Evolutionary conservation across 192 early-diverging fungal species (phyloP).

Genomic region (Diversispora epigaea): DNA sequence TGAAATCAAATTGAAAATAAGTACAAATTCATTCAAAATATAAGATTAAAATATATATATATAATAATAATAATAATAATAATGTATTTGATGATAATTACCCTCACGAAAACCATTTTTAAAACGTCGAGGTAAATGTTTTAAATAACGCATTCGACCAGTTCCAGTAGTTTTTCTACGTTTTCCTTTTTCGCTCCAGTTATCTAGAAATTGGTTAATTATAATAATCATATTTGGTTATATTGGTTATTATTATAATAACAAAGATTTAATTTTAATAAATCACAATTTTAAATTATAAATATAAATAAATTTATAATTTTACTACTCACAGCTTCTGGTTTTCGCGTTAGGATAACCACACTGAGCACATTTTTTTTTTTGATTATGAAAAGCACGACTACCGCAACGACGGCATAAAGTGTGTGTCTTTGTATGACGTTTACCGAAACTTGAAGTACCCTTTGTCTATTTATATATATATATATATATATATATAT

Average conservation of each 20-base stretch:
- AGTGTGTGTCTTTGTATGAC: constrained; percentile 99
- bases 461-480: constrained; percentile 25
- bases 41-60: no score
- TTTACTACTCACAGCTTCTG: constrained; percentile 73
- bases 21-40: no score
- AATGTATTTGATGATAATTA: constrained; percentile 22
- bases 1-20: no score
- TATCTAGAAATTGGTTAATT: constrained; percentile 59
- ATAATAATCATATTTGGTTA: neutral
- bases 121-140: constrained; percentile 87
- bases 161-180: constrained; percentile 99
- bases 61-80: no score
- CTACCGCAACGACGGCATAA: constrained; percentile 97
- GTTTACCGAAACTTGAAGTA: constrained; percentile 93
- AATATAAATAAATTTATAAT: neutral
- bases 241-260: constrained; percentile 18
- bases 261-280: neutral
- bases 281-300: constrained; percentile 19
- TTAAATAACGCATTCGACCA: constrained; percentile 96
- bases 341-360: constrained; percentile 98
- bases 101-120: constrained; percentile 98
- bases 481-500: no score
- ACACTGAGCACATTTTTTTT: constrained; percentile 99
- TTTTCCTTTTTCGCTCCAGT: constrained; percentile 95
- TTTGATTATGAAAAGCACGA: constrained; percentile 99